phyloP scores from a whole-genome alignment of 108 stramenopile species.

The Seminavis robusta region DNA sequence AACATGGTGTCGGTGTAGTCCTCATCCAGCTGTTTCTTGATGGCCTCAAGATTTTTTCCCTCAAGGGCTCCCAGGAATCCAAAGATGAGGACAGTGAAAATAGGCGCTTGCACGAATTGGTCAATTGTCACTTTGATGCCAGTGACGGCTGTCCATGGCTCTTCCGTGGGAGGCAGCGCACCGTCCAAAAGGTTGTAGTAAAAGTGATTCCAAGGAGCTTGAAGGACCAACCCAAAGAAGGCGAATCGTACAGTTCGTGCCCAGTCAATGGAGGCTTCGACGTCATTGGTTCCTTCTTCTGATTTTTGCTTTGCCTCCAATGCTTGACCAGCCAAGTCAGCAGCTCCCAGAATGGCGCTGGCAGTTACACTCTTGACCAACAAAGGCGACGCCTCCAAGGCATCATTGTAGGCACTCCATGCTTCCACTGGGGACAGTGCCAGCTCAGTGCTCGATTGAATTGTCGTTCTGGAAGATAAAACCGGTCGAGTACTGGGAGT shows the following conservation, averaged over 20 bases:
- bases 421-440: conserved; percentile 26
- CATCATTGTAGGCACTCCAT: conserved; percentile 69
- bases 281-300: background rate
- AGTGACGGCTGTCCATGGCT: conserved; percentile 83
- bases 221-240: conserved; percentile 85
- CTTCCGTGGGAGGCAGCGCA: conserved; percentile 84
- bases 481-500: too few relatives aligned
- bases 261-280: conserved; percentile 30
- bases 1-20: conserved; percentile 88
- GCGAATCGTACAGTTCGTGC: conserved; percentile 76
- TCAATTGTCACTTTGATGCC: conserved; percentile 78
- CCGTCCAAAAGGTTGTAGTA: conserved; percentile 86
- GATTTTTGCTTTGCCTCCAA: conserved; percentile 34
- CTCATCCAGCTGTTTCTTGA: conserved; percentile 66
- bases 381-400: conserved; percentile 55
- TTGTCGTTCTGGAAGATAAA: background rate
- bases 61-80: conserved; percentile 79
- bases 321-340: conserved; percentile 78
- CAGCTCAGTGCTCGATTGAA: background rate
- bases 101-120: conserved; percentile 92
- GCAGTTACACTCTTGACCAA: conserved; percentile 82
- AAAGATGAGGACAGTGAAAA: conserved; percentile 92
- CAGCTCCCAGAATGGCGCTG: conserved; percentile 81
- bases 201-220: conserved; percentile 93
- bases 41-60: conserved; percentile 63